Percentiles rank a stretch among this genome's conserved stretches.
Conservation (phyloP, 495 filamentous ascomycete genomes). For the Penicillium alfredii region DNA sequence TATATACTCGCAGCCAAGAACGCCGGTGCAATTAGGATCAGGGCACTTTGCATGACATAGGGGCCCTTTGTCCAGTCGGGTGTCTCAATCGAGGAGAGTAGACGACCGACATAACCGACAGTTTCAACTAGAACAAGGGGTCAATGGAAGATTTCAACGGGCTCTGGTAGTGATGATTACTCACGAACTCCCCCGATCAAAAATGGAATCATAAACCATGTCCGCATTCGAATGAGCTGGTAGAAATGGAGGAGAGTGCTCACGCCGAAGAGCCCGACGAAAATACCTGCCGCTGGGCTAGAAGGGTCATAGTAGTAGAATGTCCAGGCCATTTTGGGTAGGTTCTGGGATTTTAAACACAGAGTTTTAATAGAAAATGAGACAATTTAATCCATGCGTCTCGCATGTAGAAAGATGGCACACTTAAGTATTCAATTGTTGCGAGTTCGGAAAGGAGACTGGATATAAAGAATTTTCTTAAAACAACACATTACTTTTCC, state of each 20-base stretch:
- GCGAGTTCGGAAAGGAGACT: too few species aligned
- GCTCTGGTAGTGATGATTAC: constrained; percentile 8
- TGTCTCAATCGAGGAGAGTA: constrained; percentile 26
- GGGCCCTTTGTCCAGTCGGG: constrained; percentile 28
- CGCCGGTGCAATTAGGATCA: constrained; percentile 48
- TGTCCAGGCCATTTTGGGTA: constrained; percentile 12
- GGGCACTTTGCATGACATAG: constrained; percentile 46
- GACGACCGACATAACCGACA: constrained; percentile 36
- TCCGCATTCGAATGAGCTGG: constrained; percentile 36
- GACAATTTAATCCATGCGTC: too few species aligned
- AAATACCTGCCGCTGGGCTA: constrained; percentile 43
- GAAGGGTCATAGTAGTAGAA: constrained; percentile 47
- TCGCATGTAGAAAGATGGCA: too few species aligned
- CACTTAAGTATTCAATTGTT: too few species aligned
- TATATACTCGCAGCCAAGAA: constrained; percentile 51
- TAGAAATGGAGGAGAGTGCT: constrained; percentile 39
- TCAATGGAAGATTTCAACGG: not conserved
- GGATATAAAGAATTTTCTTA: too few species aligned
- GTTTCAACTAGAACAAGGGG: constrained; percentile 25
- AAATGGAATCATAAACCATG: constrained; percentile 54
- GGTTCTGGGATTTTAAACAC: too few species aligned
- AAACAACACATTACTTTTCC: too few species aligned
- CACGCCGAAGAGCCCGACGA: constrained; percentile 42
- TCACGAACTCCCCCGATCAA: constrained; percentile 47
- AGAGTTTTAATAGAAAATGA: too few species aligned